These are phyloP conservation scores for Myxozyma lipomycoides DNA, from an alignment of 805 yeast genomes.

Conservation along the genomic window DNA sequence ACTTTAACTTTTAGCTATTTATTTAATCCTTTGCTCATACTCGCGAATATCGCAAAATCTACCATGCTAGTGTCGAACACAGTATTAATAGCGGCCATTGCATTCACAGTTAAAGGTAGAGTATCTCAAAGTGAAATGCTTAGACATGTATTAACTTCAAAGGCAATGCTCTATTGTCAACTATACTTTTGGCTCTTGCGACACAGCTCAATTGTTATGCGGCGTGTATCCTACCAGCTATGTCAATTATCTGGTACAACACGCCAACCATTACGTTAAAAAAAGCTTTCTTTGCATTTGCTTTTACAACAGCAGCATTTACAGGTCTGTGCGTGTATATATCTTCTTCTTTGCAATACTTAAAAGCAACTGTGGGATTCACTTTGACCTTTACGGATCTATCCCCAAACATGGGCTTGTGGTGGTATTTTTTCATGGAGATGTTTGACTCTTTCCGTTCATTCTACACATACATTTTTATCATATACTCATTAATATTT, in stretches of 20 bases:
- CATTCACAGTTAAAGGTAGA: slow-evolving; percentile 43
- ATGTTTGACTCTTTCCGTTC: slow-evolving; percentile 85
- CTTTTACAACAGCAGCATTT: not conserved
- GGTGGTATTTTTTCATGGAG: slow-evolving; percentile 99
- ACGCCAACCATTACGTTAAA: not conserved
- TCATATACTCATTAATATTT: slow-evolving; percentile 63
- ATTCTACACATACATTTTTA: slow-evolving; percentile 80
- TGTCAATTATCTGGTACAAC: slow-evolving; percentile 33
- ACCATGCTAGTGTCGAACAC: slow-evolving; percentile 59
- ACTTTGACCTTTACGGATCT: slow-evolving; percentile 61
- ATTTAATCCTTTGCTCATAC: slow-evolving; percentile 73
- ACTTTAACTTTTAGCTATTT: slow-evolving; percentile 52
- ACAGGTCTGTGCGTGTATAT: slow-evolving; percentile 6
- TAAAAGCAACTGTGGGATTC: slow-evolving; percentile 55
- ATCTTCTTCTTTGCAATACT: slow-evolving; percentile 38
- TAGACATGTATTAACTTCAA: not conserved
- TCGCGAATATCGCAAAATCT: slow-evolving; percentile 66
- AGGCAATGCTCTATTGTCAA: slow-evolving; percentile 39
- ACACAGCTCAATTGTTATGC: slow-evolving; percentile 64
- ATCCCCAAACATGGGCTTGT: slow-evolving; percentile 85
- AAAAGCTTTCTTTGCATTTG: not conserved
- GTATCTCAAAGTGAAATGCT: too few relatives aligned
- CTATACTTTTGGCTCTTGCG: slow-evolving; percentile 56
- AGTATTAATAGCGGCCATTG: slow-evolving; percentile 48
- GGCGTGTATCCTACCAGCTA: slow-evolving; percentile 55